Conservation (phyloP, 768 basidiomycete species). For the Boletus sp. region DNA sequence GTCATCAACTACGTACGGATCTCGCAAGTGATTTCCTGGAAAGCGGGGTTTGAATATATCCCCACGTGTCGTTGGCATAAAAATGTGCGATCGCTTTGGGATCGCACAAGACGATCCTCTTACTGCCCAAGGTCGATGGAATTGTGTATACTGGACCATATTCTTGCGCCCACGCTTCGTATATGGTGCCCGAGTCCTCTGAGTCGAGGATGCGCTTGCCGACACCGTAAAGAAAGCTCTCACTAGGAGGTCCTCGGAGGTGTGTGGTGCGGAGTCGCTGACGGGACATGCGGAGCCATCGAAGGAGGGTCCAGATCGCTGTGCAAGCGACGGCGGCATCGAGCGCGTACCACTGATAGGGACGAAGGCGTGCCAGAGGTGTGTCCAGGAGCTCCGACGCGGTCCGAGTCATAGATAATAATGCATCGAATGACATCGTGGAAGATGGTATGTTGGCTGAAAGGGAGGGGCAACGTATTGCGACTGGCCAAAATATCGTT, state of each 20-base stretch:
- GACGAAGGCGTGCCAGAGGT: background rate
- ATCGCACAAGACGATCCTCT: slow-evolving; percentile 32
- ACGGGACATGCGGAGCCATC: slow-evolving; percentile 29
- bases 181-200: slow-evolving; percentile 1
- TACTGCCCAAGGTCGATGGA: slow-evolving; percentile 12
- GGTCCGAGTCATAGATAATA: background rate
- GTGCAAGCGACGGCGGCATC: background rate
- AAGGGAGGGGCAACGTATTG: background rate
- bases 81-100: slow-evolving; percentile 33
- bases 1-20: background rate
- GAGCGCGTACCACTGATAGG: background rate
- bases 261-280: slow-evolving; percentile 12
- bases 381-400: background rate
- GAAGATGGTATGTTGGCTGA: background rate
- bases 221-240: slow-evolving; percentile 17
- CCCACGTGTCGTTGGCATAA: slow-evolving; percentile 13
- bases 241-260: slow-evolving; percentile 18
- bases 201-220: background rate
- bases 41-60: slow-evolving; percentile 40
- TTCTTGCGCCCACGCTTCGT: slow-evolving; percentile 21
- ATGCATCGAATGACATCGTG: background rate
- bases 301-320: slow-evolving; percentile 2
- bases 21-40: slow-evolving; percentile 30
- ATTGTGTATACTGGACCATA: slow-evolving; percentile 17
- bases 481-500: background rate